Conservation (phyloP, 345 rosid genomes). For the Bruguiera gymnorhiza region DNA sequence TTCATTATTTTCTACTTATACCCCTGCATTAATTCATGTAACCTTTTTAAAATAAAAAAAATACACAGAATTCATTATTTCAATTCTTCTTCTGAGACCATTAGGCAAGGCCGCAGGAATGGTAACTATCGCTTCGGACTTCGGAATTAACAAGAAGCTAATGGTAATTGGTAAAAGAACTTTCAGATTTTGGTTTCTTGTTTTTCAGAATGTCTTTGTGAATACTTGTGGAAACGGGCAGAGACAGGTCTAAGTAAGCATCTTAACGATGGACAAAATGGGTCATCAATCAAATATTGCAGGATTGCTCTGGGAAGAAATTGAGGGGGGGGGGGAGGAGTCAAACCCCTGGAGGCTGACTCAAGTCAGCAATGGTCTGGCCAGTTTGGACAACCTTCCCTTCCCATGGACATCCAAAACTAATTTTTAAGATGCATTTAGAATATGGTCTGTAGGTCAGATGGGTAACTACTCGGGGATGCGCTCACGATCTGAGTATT, state of each 20-base stretch:
- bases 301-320: slow-evolving; percentile 20
- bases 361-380: not conserved
- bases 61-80: too few relatives aligned
- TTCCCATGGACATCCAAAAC: too few relatives aligned
- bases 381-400: too few relatives aligned
- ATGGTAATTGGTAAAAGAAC: not conserved
- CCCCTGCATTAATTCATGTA: too few relatives aligned
- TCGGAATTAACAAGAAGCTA: not conserved
- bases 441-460: too few relatives aligned
- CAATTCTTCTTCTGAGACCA: slow-evolving; percentile 29
- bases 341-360: not conserved
- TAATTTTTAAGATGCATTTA: too few relatives aligned
- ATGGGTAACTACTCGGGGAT: too few relatives aligned
- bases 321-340: not conserved
- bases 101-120: not conserved
- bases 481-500: too few relatives aligned
- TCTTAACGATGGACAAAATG: too few relatives aligned
- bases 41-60: too few relatives aligned
- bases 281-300: slow-evolving; percentile 11
- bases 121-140: too few relatives aligned
- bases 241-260: not conserved
- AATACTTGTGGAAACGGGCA: not conserved
- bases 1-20: too few relatives aligned
- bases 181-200: not conserved
- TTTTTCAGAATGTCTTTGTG: not conserved